These are phyloP conservation scores for Imleria badia DNA, from an alignment of 768 basidiomycete species.

Conservation along the genomic window DNA sequence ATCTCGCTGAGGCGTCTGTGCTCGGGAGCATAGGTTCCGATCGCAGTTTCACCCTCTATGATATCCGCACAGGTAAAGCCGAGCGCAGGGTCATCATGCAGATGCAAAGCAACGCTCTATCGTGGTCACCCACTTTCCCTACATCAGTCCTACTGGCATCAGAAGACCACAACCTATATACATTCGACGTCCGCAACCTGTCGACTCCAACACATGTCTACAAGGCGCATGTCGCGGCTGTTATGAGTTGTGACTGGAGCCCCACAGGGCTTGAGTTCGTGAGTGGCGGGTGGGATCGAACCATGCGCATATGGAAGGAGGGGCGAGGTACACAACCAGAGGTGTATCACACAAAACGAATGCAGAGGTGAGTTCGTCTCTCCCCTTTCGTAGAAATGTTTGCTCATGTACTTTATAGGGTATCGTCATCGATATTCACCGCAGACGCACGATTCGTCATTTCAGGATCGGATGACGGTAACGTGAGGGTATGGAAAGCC, in stretches of 20 bases:
- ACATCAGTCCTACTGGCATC: slow-evolving; percentile 92
- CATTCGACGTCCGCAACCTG: slow-evolving; percentile 91
- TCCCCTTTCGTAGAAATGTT: not conserved
- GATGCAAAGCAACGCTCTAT: slow-evolving; percentile 87
- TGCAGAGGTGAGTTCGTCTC: slow-evolving; percentile 75
- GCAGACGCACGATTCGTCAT: slow-evolving; percentile 89
- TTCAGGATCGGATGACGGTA: slow-evolving; percentile 92
- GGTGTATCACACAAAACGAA: slow-evolving; percentile 97
- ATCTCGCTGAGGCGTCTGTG: slow-evolving; percentile 89
- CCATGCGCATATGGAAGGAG: slow-evolving; percentile 89
- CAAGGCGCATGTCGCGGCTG: slow-evolving; percentile 95
- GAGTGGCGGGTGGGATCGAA: slow-evolving; percentile 95
- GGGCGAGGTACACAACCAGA: slow-evolving; percentile 80
- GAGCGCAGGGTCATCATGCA: slow-evolving; percentile 90
- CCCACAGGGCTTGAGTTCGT: slow-evolving; percentile 96
- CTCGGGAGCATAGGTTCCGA: slow-evolving; percentile 96
- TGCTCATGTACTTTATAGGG: slow-evolving; percentile 43
- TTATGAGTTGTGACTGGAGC: slow-evolving; percentile 97
- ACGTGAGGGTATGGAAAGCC: slow-evolving; percentile 93
- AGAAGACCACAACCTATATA: slow-evolving; percentile 98
- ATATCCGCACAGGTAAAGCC: slow-evolving; percentile 95
- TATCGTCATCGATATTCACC: slow-evolving; percentile 86
- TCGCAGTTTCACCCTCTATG: slow-evolving; percentile 93
- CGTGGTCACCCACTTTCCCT: slow-evolving; percentile 97
- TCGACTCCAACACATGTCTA: slow-evolving; percentile 85